A percentile compares a stretch with the other conserved stretches of the same genome.
These are phyloP conservation scores for Nidula microcarpa DNA, from an alignment of 768 basidiomycete species.

Conservation along the genomic window DNA sequence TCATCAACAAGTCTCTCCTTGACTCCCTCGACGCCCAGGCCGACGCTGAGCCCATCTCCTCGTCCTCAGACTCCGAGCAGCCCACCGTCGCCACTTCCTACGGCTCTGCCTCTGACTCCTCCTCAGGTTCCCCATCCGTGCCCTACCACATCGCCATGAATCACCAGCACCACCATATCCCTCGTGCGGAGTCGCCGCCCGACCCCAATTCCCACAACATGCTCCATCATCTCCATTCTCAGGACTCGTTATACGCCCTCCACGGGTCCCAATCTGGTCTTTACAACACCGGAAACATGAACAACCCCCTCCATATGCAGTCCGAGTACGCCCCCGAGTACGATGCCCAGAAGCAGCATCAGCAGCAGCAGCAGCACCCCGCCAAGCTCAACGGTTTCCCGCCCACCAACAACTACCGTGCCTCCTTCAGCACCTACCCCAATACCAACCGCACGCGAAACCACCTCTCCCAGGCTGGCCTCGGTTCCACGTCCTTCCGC, in stretches of 20 bases:
- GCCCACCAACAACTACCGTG: conserved; percentile 20
- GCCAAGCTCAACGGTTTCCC: conserved; percentile 32
- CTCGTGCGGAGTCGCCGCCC: conserved; percentile 48
- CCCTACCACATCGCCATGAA: conserved; percentile 52
- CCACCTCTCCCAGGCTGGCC: conserved; percentile 27
- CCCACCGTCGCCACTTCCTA: conserved; percentile 39
- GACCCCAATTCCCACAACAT: conserved; percentile 25
- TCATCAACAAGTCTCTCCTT: conserved; percentile 81
- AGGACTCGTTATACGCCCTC: conserved; percentile 31
- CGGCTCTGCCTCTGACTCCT: conserved; percentile 49
- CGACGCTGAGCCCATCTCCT: conserved; percentile 67
- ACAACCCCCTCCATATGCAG: conserved; percentile 33
- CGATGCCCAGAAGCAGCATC: conserved; percentile 31
- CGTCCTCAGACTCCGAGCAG: conserved; percentile 49
- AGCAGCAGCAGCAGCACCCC: conserved; percentile 21
- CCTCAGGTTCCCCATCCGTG: conserved; percentile 53
- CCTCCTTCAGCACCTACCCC: conserved; percentile 35
- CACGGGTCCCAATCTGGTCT: conserved; percentile 24
- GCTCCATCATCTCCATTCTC: conserved; percentile 26
- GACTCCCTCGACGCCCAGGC: conserved; percentile 83
- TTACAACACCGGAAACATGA: conserved; percentile 27
- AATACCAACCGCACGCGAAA: conserved; percentile 40
- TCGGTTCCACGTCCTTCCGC: conserved; percentile 30
- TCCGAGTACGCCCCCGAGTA: conserved; percentile 34
- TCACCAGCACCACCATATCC: conserved; percentile 32